Evolutionary conservation across 345 rosid genomes (phyloP), one percentile per base, ranked within the genome.

Genomic region (Salix exigua): DNA sequence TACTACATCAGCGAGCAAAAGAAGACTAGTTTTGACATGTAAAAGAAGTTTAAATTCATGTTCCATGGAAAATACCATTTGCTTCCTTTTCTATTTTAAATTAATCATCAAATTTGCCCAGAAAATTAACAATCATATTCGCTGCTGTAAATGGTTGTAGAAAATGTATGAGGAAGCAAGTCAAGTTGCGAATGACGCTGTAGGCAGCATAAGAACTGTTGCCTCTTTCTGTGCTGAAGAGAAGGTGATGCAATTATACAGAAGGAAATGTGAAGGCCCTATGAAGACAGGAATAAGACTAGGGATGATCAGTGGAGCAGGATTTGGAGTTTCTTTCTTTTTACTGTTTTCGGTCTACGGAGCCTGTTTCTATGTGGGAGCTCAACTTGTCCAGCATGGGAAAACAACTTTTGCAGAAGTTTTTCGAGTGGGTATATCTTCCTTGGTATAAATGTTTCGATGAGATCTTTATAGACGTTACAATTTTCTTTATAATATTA

Each of bases 221-320:
- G 92, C 97, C 71, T 90, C 96, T 4, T 94, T 88, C 83, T 94
- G 97, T 75, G 94, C 94, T 1, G 97, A 92, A 71, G 94, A 92
- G 75, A 92, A 88, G 78, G 90, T 92, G 80, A 89, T 91, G 93
- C 78, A 92, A 48, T 84, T 91, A 62, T 94, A 94, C 79, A 75
- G 76, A 55, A 85, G 71, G 81, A 94, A 91, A 85, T 92, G 97
- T 21, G 97, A 89, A 84, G 94, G 90, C n/a, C 98, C 97, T 66
- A 37, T 85, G 87, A 89, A 79, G 73, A 79, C 84, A 1, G 98
- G 96, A 67, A 86, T 89, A 66, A 88, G 88, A 75, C 96, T 79
- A 77, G 97, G 98, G 18, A 68, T 94, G 71, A 80, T 89, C 66
- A 91, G 97, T 68, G 96, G 98, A 58, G 64, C 77, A 1, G 97